These are phyloP conservation scores for Taiozyma sp. DNA, from an alignment of 1,139 yeast genomes.

Conservation along the genomic window DNA sequence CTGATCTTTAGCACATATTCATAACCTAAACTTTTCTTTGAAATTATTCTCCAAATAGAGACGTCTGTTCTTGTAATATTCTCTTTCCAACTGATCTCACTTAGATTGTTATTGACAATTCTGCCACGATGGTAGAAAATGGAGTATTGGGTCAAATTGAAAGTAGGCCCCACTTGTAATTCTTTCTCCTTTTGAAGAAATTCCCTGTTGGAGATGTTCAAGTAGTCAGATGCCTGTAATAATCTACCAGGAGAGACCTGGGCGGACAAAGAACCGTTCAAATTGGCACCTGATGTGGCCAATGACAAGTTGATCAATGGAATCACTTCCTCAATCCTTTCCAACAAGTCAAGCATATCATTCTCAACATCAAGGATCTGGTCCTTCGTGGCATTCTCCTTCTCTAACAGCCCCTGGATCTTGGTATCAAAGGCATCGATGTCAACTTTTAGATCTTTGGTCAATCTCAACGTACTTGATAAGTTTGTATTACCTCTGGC, in stretches of 20 bases:
- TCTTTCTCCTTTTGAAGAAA: conserved; percentile 11
- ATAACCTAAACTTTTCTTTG: conserved; percentile 22
- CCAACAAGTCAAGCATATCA: conserved; percentile 44
- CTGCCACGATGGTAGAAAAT: conserved; percentile 61
- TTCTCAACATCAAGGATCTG: conserved; percentile 45
- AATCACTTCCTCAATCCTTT: conserved; percentile 60
- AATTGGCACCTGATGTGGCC: conserved; percentile 65
- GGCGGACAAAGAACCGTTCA: conserved; percentile 47
- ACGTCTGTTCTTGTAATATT: conserved; percentile 57
- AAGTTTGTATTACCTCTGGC: conserved; percentile 70
- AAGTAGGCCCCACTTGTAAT: conserved; percentile 54
- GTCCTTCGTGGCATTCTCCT: conserved; percentile 27
- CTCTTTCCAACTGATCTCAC: conserved; percentile 68
- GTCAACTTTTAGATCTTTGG: conserved; percentile 53
- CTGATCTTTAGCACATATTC: conserved; percentile 43
- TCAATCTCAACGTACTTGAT: conserved; percentile 51
- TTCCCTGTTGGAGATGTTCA: conserved; percentile 38
- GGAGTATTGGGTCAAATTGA: conserved; percentile 56
- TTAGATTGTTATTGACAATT: conserved; percentile 29
- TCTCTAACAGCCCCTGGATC: conserved; percentile 32
- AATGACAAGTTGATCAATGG: conserved; percentile 67
- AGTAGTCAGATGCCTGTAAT: conserved; percentile 55
- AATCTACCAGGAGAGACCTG: conserved; percentile 62
- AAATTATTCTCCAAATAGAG: conserved; percentile 32
- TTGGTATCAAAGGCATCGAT: conserved; percentile 55